Evolutionary conservation across 2,329 filamentous ascomycete genomes (phyloP).

Genomic region (Grosmannia penicillata): DNA sequence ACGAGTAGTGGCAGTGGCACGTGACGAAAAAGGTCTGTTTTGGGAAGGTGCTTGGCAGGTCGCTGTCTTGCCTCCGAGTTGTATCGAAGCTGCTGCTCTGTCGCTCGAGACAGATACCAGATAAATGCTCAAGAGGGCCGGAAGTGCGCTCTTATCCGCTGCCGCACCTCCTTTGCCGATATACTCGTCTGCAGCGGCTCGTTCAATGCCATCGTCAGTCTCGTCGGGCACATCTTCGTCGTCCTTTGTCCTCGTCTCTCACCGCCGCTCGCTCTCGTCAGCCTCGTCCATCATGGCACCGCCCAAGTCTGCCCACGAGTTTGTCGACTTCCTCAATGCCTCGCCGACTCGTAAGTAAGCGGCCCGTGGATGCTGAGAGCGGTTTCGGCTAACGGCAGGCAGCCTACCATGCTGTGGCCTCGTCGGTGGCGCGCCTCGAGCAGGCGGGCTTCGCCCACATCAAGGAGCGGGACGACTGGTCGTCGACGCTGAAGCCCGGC

Average conservation of each 20-base stretch:
- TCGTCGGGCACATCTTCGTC: neutral
- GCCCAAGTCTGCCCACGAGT: constrained; percentile 55
- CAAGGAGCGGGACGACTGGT: constrained; percentile 84
- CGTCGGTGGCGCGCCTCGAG: constrained; percentile 59
- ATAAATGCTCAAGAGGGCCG: constrained; percentile 1
- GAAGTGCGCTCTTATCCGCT: neutral
- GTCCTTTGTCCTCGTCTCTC: neutral
- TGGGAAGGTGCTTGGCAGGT: too few relatives aligned
- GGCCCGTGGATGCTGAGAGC: neutral
- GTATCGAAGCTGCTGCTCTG: too few relatives aligned
- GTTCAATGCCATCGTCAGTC: neutral
- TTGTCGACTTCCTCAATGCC: constrained; percentile 84
- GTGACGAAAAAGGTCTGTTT: too few relatives aligned
- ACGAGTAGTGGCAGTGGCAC: too few relatives aligned
- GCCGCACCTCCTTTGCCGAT: neutral
- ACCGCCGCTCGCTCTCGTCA: constrained; percentile 7
- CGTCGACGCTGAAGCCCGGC: constrained; percentile 61
- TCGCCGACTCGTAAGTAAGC: constrained; percentile 69
- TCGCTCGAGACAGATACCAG: too few relatives aligned
- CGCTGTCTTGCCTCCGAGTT: too few relatives aligned
- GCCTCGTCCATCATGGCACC: constrained; percentile 30
- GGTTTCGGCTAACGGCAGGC: neutral
- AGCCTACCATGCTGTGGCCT: constrained; percentile 91
- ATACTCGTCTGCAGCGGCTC: neutral
- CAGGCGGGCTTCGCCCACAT: constrained; percentile 78